phyloP scores from a whole-genome alignment of 495 filamentous ascomycete species.

The Saxophila tyrrhenica region DNA sequence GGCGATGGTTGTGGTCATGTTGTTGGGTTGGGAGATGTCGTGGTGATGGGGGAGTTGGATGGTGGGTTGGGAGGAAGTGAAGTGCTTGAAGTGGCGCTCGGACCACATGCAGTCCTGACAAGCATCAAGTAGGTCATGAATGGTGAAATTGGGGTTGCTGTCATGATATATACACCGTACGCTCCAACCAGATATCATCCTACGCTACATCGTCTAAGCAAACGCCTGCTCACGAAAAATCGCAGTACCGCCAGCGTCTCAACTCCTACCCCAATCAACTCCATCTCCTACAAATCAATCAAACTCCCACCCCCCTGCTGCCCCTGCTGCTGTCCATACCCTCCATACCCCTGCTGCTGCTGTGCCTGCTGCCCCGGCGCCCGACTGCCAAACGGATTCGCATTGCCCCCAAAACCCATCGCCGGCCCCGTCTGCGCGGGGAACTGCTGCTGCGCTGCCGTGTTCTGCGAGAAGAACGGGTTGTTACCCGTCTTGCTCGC shows the following conservation, averaged over 20 bases:
- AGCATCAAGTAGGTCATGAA: too few species aligned
- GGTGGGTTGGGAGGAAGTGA: background rate
- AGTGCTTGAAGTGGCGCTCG: background rate
- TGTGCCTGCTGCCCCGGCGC: constrained; percentile 50
- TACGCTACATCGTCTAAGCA: too few species aligned
- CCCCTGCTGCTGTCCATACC: constrained; percentile 37
- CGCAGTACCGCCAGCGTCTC: too few species aligned
- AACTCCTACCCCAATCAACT: too few species aligned
- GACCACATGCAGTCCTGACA: too few species aligned
- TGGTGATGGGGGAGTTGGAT: background rate
- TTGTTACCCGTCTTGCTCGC: constrained; percentile 73
- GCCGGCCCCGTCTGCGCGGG: constrained; percentile 73
- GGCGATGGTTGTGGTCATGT: background rate
- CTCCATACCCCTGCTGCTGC: constrained; percentile 40
- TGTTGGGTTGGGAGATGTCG: background rate
- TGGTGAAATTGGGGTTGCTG: too few species aligned
- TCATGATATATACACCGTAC: too few species aligned
- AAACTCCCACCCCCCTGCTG: constrained; percentile 47
- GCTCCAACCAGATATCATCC: too few species aligned
- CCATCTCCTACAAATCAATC: constrained; percentile 62
- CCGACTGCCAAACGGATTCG: constrained; percentile 26
- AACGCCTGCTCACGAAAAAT: too few species aligned
- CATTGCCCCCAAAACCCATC: constrained; percentile 39
- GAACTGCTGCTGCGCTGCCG: constrained; percentile 37
- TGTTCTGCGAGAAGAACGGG: constrained; percentile 58